Evolutionary conservation across 805 yeast species (phyloP).

Genomic region (Candida silvicultrix): DNA sequence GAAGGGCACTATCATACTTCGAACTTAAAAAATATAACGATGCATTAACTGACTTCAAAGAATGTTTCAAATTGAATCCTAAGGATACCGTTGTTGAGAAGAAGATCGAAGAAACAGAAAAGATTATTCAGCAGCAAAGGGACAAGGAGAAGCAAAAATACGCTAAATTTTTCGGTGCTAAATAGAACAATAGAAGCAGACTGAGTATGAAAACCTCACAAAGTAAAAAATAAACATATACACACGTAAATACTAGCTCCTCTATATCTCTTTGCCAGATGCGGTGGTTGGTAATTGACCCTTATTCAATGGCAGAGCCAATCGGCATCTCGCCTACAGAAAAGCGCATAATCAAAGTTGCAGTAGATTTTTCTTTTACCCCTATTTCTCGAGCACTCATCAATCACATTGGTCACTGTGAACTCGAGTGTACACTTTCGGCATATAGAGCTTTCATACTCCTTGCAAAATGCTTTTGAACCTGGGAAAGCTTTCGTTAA

Average conservation of each 20-base stretch:
- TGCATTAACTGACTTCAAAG: constrained; percentile 40
- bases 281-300: too few species aligned
- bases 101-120: constrained; percentile 38
- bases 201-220: too few species aligned
- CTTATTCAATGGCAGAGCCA: too few species aligned
- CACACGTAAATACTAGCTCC: too few species aligned
- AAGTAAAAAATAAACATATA: too few species aligned
- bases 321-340: not conserved
- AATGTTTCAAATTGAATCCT: constrained; percentile 39
- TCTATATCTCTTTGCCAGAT: too few species aligned
- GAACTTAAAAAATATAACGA: constrained; percentile 39
- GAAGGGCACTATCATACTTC: constrained; percentile 44
- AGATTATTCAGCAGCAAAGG: constrained; percentile 34
- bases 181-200: not conserved
- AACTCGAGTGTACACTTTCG: too few species aligned
- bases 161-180: constrained; percentile 50
- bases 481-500: too few species aligned
- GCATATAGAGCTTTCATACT: too few species aligned
- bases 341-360: not conserved
- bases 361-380: not conserved
- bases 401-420: not conserved
- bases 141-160: constrained; percentile 46
- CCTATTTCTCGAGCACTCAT: not conserved
- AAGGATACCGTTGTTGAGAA: constrained; percentile 41
- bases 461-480: too few species aligned